Evolutionary conservation across 805 yeast species (phyloP).

Genomic region (Sugiyamaella floridensis): DNA sequence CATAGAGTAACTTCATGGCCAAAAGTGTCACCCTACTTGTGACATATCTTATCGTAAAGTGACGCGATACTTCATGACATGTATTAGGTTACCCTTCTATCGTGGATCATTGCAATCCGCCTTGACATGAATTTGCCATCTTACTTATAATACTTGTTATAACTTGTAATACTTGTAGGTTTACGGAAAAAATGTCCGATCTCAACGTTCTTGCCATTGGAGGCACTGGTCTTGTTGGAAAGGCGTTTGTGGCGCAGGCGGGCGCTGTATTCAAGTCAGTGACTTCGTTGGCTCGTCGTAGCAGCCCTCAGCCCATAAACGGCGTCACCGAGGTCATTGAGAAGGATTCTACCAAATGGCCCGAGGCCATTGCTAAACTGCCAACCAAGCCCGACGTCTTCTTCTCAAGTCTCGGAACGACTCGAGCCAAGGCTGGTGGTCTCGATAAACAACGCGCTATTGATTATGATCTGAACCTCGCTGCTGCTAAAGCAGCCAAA

Average conservation of each 20-base stretch:
- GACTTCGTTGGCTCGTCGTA: background rate
- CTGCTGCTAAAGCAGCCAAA: constrained; percentile 67
- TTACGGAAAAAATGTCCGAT: background rate
- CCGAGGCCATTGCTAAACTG: background rate
- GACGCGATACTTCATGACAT: too few relatives aligned
- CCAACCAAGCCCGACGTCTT: constrained; percentile 34
- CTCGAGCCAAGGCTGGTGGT: constrained; percentile 65
- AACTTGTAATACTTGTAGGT: background rate
- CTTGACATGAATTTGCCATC: background rate
- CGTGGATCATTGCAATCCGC: too few relatives aligned
- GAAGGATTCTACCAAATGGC: constrained; percentile 3
- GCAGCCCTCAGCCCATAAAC: background rate
- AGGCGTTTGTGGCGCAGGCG: constrained; percentile 2
- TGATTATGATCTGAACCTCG: constrained; percentile 67
- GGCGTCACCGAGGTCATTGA: background rate
- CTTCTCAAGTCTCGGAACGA: constrained; percentile 70
- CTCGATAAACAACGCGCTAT: constrained; percentile 61
- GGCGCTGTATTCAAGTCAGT: background rate
- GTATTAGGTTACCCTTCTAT: too few relatives aligned
- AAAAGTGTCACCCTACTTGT: too few relatives aligned
- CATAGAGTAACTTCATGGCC: too few relatives aligned
- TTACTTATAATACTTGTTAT: background rate
- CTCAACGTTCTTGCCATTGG: constrained; percentile 4
- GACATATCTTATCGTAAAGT: too few relatives aligned
- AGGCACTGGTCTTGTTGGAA: constrained; percentile 8